A percentile compares a stretch with the other conserved stretches of the same genome.
phyloP scores from a whole-genome alignment of 78 protist species.

The Dictyostelium purpureum region DNA sequence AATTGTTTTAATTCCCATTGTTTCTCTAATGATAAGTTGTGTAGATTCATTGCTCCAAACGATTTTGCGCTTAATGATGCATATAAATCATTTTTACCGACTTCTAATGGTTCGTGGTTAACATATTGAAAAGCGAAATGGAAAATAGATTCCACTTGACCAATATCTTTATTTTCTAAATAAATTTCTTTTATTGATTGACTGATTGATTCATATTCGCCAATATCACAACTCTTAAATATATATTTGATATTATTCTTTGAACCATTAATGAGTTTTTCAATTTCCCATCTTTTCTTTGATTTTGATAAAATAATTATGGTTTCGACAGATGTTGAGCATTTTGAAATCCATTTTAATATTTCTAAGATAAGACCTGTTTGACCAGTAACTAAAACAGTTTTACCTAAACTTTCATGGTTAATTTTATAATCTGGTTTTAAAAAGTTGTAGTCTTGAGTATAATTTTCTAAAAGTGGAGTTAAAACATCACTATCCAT shows the following conservation, averaged over 20 bases:
- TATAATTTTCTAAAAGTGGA: not conserved
- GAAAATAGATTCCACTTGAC: constrained; percentile 35
- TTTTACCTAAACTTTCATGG: not conserved
- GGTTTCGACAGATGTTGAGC: not conserved
- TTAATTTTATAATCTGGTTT: not conserved
- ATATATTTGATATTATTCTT: not conserved
- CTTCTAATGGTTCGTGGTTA: not conserved
- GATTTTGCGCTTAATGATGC: constrained; percentile 55
- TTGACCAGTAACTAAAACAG: constrained; percentile 37
- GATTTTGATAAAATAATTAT: constrained; percentile 24
- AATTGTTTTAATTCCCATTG: constrained; percentile 24
- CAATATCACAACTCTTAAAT: not conserved
- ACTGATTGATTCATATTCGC: not conserved
- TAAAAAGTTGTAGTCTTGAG: not conserved
- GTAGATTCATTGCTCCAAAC: constrained; percentile 79
- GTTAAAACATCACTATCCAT: not conserved
- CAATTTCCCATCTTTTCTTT: constrained; percentile 33
- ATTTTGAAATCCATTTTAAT: constrained; percentile 16
- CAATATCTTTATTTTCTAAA: not conserved
- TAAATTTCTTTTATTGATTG: not conserved
- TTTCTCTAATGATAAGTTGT: not conserved
- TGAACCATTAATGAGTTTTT: constrained; percentile 11
- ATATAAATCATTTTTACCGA: not conserved
- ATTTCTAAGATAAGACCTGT: constrained; percentile 11
- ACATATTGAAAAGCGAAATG: constrained; percentile 54